Evolutionary conservation across 2,329 filamentous ascomycete species (phyloP).

Genomic region (Cordyceps farinosa): DNA sequence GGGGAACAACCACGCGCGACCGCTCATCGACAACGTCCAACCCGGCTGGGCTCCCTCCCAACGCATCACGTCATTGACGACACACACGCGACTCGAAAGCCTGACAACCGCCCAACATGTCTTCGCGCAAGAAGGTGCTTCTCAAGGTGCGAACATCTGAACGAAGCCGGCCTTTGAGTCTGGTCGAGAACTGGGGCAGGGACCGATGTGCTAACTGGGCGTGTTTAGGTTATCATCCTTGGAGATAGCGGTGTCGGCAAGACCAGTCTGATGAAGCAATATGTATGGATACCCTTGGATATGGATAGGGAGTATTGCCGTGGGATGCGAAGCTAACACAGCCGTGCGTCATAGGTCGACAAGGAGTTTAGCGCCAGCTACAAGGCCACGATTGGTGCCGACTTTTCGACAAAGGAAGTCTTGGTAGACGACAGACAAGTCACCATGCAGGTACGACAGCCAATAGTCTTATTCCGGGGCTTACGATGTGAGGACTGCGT

Average conservation of each 20-base stretch:
- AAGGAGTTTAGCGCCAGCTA: conserved; percentile 99
- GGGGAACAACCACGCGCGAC: neutral
- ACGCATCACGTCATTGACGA: conserved; percentile 19
- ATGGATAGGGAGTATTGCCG: neutral
- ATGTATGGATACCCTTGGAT: conserved; percentile 60
- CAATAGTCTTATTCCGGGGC: neutral
- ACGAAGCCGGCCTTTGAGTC: neutral
- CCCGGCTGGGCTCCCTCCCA: neutral
- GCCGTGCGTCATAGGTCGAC: conserved; percentile 70
- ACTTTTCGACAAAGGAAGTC: conserved; percentile 97
- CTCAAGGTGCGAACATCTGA: conserved; percentile 62
- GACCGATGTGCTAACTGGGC: conserved; percentile 20
- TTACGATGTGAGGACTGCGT: conserved; percentile 11
- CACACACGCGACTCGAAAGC: conserved; percentile 20
- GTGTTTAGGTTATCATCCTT: conserved; percentile 86
- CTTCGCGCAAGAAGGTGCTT: conserved; percentile 84
- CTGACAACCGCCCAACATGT: conserved; percentile 50
- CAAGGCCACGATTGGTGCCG: conserved; percentile 98
- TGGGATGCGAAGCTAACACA: conserved; percentile 3
- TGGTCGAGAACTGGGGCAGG: neutral
- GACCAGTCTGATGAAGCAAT: conserved; percentile 99
- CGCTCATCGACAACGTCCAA: neutral
- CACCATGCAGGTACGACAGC: conserved; percentile 79
- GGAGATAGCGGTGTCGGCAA: conserved; percentile 98
- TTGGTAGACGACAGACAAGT: conserved; percentile 95